These are phyloP conservation scores for Trichophyton mentagrophytes DNA, from an alignment of 2,329 filamentous ascomycete genomes.

Conservation along the genomic window DNA sequence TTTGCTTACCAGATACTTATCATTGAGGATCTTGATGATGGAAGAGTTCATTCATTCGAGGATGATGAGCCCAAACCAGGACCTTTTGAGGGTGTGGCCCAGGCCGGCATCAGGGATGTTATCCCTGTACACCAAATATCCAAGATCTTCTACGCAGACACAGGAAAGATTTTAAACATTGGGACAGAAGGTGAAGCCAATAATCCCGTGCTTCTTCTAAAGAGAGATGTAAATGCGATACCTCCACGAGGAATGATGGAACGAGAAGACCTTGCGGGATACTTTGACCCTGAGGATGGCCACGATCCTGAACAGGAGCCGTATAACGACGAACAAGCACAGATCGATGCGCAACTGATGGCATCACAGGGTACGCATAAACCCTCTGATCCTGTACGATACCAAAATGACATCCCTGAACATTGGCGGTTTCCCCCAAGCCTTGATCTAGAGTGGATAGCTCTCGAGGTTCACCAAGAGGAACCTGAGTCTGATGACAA, in stretches of 20 bases:
- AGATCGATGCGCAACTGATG: conserved; percentile 19
- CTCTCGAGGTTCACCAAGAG: conserved; percentile 70
- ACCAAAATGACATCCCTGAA: conserved; percentile 20
- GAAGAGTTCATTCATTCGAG: conserved; percentile 53
- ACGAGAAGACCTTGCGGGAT: conserved; percentile 28
- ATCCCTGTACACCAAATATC: conserved; percentile 63
- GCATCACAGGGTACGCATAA: not conserved
- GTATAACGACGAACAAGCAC: conserved; percentile 31
- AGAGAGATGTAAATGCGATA: conserved; percentile 54
- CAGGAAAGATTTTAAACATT: conserved; percentile 78
- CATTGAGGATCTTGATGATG: conserved; percentile 68
- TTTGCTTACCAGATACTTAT: conserved; percentile 73
- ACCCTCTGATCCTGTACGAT: conserved; percentile 9
- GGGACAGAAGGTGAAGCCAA: conserved; percentile 54
- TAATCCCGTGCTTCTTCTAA: conserved; percentile 61
- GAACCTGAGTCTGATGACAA: conserved; percentile 44
- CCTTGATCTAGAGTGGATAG: conserved; percentile 81
- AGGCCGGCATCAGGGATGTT: conserved; percentile 53
- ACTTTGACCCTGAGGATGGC: conserved; percentile 18
- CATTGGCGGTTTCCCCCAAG: conserved; percentile 56
- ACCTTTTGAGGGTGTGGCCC: conserved; percentile 46
- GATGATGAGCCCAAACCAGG: conserved; percentile 45
- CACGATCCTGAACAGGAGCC: conserved; percentile 23
- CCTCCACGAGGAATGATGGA: conserved; percentile 49
- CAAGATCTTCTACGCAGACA: conserved; percentile 89